A percentile compares a stretch with the other conserved stretches of the same genome.
Conservation (phyloP, 1,139 yeast genomes). For the Dujonia santamariae region DNA sequence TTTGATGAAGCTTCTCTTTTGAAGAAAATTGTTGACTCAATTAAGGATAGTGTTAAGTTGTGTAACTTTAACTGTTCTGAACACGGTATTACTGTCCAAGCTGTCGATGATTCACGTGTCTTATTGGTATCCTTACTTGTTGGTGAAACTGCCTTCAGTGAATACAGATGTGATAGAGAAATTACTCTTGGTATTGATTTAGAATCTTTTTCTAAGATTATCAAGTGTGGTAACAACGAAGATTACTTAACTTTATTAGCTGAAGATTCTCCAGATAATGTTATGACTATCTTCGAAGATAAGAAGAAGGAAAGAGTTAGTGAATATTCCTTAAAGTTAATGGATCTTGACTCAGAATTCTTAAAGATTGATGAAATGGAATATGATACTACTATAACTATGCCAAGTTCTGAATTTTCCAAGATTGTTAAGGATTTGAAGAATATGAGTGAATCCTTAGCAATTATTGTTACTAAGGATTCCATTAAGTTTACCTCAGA, state of each 20-base stretch:
- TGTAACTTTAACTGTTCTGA: conserved; percentile 97
- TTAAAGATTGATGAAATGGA: conserved; percentile 93
- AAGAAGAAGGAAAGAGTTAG: conserved; percentile 86
- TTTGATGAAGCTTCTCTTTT: conserved; percentile 89
- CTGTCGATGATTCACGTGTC: conserved; percentile 96
- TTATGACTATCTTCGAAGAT: conserved; percentile 85
- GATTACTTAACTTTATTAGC: conserved; percentile 88
- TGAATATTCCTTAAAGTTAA: conserved; percentile 86
- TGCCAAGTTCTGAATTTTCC: conserved; percentile 88
- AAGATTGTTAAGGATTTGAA: conserved; percentile 87
- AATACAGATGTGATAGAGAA: conserved; percentile 94
- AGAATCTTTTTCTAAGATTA: conserved; percentile 79
- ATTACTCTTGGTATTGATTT: conserved; percentile 90
- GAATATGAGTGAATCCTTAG: conserved; percentile 82
- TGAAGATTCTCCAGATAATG: conserved; percentile 84
- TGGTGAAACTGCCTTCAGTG: conserved; percentile 87
- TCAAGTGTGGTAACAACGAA: conserved; percentile 87
- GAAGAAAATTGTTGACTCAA: conserved; percentile 88
- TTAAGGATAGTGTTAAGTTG: conserved; percentile 88
- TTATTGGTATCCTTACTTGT: conserved; percentile 84
- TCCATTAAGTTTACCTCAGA: conserved; percentile 87
- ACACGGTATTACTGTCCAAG: conserved; percentile 93
- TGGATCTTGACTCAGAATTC: conserved; percentile 96
- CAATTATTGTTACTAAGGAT: conserved; percentile 85
- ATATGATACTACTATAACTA: conserved; percentile 77